These are phyloP conservation scores for Helotiales sp. DNA, from an alignment of 2,329 filamentous ascomycete genomes.

Conservation along the genomic window DNA sequence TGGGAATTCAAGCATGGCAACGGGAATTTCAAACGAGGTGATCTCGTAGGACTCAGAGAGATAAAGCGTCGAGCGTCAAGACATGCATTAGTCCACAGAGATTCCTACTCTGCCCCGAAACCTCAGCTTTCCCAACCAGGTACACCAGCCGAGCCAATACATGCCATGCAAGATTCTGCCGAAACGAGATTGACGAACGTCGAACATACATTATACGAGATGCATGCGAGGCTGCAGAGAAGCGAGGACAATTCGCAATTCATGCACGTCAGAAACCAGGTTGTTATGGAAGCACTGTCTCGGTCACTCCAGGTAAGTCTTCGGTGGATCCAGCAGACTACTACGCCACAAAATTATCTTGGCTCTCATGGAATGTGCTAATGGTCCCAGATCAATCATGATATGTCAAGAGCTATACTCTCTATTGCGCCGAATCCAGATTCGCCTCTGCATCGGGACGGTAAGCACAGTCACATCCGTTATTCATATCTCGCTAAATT, in stretches of 20 bases:
- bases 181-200: conserved; percentile 77
- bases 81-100: conserved; percentile 90
- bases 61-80: conserved; percentile 95
- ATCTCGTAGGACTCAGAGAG: conserved; percentile 87
- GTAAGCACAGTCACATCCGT: conserved; percentile 55
- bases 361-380: not conserved
- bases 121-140: conserved; percentile 76
- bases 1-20: conserved; percentile 99
- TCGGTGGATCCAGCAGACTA: not conserved
- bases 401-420: conserved; percentile 77
- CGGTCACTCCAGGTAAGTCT: conserved; percentile 68
- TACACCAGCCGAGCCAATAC: conserved; percentile 81
- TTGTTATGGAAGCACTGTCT: conserved; percentile 78
- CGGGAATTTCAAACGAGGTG: conserved; percentile 94
- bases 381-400: conserved; percentile 75
- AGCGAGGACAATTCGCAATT: conserved; percentile 83
- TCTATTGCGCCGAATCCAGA: conserved; percentile 77
- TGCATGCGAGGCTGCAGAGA: conserved; percentile 75
- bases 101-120: conserved; percentile 83
- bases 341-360: not conserved
- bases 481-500: conserved; percentile 35
- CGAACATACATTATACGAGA: conserved; percentile 83
- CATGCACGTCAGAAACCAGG: conserved; percentile 80
- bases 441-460: conserved; percentile 78
- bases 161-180: conserved; percentile 70